These are phyloP conservation scores for Tuber magnatum DNA, from an alignment of 495 filamentous ascomycete species.

Conservation along the genomic window DNA sequence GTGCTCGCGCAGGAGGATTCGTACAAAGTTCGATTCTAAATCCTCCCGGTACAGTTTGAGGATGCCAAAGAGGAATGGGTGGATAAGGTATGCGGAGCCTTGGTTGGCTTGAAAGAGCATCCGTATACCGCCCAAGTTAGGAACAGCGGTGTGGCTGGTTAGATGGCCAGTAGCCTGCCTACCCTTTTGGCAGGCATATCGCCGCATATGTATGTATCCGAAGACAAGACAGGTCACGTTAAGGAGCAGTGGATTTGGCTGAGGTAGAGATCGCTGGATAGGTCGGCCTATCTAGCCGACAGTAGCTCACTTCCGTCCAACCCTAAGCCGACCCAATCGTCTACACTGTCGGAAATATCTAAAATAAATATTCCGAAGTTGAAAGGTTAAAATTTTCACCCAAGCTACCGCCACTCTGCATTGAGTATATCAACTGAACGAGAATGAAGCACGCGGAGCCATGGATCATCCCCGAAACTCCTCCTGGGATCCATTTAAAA, in stretches of 20 bases:
- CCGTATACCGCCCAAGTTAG: not conserved
- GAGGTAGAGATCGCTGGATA: not conserved
- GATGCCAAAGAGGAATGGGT: not conserved
- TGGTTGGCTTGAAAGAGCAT: not conserved
- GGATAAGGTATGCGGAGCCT: not conserved
- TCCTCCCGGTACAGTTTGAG: not conserved
- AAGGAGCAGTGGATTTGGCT: not conserved
- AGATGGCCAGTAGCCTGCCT: not conserved
- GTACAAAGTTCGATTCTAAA: conserved; percentile 2
- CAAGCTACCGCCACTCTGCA: not conserved
- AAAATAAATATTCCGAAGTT: not conserved
- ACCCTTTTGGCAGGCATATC: not conserved
- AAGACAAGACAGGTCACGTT: not conserved
- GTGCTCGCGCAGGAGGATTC: not conserved
- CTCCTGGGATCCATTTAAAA: not conserved
- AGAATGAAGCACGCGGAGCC: not conserved
- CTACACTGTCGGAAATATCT: not conserved
- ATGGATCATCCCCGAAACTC: not conserved
- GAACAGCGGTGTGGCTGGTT: not conserved
- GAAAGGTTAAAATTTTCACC: not conserved
- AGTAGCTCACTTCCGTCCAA: not conserved
- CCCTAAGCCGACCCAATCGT: not conserved
- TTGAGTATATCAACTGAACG: not conserved
- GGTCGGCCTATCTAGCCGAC: not conserved
- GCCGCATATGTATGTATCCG: not conserved